These are phyloP conservation scores for Penicilliopsis zonata DNA, from an alignment of 495 filamentous ascomycete species.

Conservation along the genomic window DNA sequence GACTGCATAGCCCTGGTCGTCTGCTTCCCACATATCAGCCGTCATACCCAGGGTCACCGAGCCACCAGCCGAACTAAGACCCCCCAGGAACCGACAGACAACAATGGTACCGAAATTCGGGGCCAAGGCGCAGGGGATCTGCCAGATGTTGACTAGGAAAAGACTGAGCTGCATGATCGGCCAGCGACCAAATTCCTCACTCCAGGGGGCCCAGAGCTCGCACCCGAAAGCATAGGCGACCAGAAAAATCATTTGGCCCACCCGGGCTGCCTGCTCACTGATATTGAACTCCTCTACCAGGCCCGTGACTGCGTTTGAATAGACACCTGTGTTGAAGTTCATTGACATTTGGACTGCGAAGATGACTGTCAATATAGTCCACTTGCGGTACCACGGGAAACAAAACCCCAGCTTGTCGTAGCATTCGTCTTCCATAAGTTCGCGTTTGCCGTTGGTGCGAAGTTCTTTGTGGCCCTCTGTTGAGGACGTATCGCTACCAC, in stretches of 20 bases:
- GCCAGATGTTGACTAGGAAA: conserved; percentile 53
- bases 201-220: conserved; percentile 65
- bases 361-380: conserved; percentile 53
- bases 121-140: conserved; percentile 50
- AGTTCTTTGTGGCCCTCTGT: conserved; percentile 1
- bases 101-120: conserved; percentile 51
- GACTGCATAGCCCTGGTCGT: conserved; percentile 44
- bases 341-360: conserved; percentile 60
- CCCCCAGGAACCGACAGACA: conserved; percentile 47
- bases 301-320: conserved; percentile 43
- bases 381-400: conserved; percentile 50
- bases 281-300: conserved; percentile 45
- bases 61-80: conserved; percentile 55
- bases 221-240: conserved; percentile 58
- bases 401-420: conserved; percentile 47
- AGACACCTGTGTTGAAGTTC: conserved; percentile 64
- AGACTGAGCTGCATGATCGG: conserved; percentile 50
- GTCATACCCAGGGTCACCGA: conserved; percentile 65
- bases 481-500: background rate
- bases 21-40: conserved; percentile 56
- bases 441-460: conserved; percentile 31
- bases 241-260: conserved; percentile 53
- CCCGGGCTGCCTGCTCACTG: conserved; percentile 43
- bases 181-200: conserved; percentile 54
- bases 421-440: conserved; percentile 44